Base-by-base conservation (phyloP, 2,329 filamentous ascomycete species). In the Clarireedia homoeocarpa region DNA sequence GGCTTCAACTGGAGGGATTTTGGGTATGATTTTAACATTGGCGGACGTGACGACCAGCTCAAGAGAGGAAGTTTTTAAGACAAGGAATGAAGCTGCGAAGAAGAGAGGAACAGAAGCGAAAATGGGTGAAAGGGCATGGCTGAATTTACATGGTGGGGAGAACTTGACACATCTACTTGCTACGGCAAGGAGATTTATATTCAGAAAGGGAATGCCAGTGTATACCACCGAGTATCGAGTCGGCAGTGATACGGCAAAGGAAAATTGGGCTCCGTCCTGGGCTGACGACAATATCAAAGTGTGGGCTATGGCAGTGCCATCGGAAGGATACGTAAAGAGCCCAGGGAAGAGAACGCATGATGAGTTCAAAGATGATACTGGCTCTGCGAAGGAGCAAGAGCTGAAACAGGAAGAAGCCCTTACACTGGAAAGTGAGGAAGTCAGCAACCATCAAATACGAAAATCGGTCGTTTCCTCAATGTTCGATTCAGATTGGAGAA, bases 21-120 rank as follows among this genome's bases (percentile, higher is more conserved):
- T 96, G 59, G 94, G 94, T 52, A 81, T 91, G 75, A 79, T 96
- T 56, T 77, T 99, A 62, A 95, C 89, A 4, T 71, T 96, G 57
- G 90, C 91, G 27, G 90, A 94, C 70, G 72, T 79, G 5, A 71
- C 80, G 23, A 74, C 79, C 5, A 70, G 73, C 15, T 69, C 76
- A 1, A 75, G 73, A 45, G 67, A 74, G 36, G 75, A 74, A 39
- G 58, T 65, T 45, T 45, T 24, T 15, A 47, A 51, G 20, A 64
- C 61, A 3, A 48, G 53, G 53, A 65, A 48, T 63, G 63, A 57
- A 62, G 66, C 45, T 56, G 46, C 47, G 47, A 30, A 34, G 17
- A 49, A 49, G 20, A 53, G 48, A n/a, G 40, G 34, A 30, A 52
- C 65, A 72, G 38, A 44, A 14, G 24, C 46, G 40, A 63, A 54